These are phyloP conservation scores for Fusarium sp. DNA, from an alignment of 2,329 filamentous ascomycete species.

Conservation along the genomic window DNA sequence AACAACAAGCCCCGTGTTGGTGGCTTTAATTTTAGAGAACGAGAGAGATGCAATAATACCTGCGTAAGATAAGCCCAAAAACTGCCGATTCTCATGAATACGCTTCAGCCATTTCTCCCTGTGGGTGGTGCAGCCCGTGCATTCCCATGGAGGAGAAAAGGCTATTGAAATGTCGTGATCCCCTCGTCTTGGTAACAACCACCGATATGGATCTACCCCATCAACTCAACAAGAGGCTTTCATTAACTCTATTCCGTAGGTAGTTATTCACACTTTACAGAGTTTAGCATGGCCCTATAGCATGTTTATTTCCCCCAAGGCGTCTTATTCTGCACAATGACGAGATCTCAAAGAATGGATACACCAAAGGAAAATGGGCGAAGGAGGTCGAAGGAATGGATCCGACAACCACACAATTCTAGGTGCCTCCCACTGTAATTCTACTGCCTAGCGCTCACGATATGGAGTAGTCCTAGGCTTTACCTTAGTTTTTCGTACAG, in stretches of 20 bases:
- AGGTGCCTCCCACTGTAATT: slow-evolving; percentile 1
- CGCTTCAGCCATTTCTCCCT: slow-evolving; percentile 1
- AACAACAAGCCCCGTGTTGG: not conserved
- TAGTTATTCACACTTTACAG: not conserved
- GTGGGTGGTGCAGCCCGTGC: not conserved
- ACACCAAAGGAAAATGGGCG: slow-evolving; percentile 5
- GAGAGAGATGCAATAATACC: not conserved
- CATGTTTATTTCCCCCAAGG: not conserved
- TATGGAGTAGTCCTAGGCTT: not conserved
- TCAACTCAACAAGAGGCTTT: not conserved
- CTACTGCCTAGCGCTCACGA: not conserved
- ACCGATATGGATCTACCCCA: slow-evolving; percentile 18
- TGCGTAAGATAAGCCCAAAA: slow-evolving; percentile 1
- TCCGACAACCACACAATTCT: slow-evolving; percentile 1
- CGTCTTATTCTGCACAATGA: slow-evolving; percentile 30
- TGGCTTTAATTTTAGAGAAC: slow-evolving; percentile 1
- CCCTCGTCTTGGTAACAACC: not conserved
- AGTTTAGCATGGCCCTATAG: not conserved
- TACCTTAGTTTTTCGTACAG: not conserved
- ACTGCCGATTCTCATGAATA: slow-evolving; percentile 1
- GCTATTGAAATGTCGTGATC: slow-evolving; percentile 4
- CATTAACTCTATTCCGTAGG: not conserved
- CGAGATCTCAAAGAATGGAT: slow-evolving; percentile 22
- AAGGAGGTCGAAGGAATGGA: slow-evolving; percentile 20
- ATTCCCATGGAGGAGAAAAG: not conserved